These are phyloP conservation scores for Quercus robur DNA, from an alignment of 306 rosid genomes.

Conservation along the genomic window DNA sequence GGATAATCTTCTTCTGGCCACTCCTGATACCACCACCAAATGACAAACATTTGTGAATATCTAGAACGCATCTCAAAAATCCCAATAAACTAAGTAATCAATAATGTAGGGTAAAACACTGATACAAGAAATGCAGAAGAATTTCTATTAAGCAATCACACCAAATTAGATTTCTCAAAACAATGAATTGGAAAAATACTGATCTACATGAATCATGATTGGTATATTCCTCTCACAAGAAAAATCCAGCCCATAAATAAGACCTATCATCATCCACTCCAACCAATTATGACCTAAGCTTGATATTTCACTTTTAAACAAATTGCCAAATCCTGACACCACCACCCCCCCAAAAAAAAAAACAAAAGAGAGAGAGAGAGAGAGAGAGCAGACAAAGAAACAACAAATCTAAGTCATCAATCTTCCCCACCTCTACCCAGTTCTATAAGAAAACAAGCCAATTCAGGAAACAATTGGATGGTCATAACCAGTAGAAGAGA, in stretches of 20 bases:
- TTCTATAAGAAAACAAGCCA: background rate
- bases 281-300: background rate
- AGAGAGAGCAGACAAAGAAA: too few relatives aligned
- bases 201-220: background rate
- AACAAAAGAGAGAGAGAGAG: too few relatives aligned
- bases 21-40: slow-evolving; percentile 55
- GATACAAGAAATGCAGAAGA: background rate
- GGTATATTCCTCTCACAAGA: background rate
- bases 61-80: background rate
- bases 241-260: background rate
- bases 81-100: background rate
- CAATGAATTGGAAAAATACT: background rate
- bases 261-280: background rate
- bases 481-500: background rate
- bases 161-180: background rate
- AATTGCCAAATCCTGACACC: background rate
- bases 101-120: background rate
- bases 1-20: slow-evolving; percentile 90
- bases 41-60: background rate
- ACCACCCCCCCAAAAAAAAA: background rate
- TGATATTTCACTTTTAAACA: too few relatives aligned
- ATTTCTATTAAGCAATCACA: background rate
- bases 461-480: background rate
- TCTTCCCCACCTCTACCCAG: background rate
- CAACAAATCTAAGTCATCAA: background rate